Conservation (phyloP, 169 alveolate species). For the Eimeria maxima region DNA sequence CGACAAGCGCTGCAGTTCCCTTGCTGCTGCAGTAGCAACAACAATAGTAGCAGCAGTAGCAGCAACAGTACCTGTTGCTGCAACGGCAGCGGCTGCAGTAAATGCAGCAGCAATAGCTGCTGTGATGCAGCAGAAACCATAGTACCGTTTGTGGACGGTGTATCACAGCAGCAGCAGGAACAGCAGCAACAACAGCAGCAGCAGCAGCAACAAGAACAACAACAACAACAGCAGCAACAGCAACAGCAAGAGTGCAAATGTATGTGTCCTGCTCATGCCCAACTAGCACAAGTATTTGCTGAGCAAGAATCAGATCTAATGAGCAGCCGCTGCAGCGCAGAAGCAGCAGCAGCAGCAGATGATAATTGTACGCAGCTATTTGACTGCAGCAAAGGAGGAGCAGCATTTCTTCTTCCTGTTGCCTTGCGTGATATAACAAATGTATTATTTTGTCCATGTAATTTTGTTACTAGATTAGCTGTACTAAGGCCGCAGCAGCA, state of each 20-base stretch:
- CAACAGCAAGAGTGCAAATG: slow-evolving; percentile 13
- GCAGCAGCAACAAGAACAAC: not conserved
- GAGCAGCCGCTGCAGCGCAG: slow-evolving; percentile 54
- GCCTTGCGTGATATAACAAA: not conserved
- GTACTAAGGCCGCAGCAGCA: slow-evolving; percentile 49
- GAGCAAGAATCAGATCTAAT: slow-evolving; percentile 3
- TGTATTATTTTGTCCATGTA: slow-evolving; percentile 77
- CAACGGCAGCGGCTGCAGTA: not conserved
- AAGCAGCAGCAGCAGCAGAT: slow-evolving; percentile 59
- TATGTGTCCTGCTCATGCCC: slow-evolving; percentile 9
- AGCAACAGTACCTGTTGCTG: slow-evolving; percentile 17
- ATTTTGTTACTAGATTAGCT: slow-evolving; percentile 71
- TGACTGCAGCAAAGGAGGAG: slow-evolving; percentile 14
- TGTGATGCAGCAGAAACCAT: no score
- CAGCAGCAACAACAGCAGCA: not conserved
- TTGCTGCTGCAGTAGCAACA: slow-evolving; percentile 71
- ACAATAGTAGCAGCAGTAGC: not conserved
- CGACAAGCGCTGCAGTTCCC: not conserved
- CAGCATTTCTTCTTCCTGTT: slow-evolving; percentile 73
- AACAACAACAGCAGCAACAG: slow-evolving; percentile 8
- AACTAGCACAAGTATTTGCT: not conserved
- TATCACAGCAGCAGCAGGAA: not conserved
- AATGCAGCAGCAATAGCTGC: not conserved
- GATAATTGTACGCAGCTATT: slow-evolving; percentile 34
- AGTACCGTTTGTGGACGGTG: not conserved